Evolutionary conservation across 108 stramenopile species (phyloP).

Genomic region (Pinguiococcus pyrenoidosus): DNA sequence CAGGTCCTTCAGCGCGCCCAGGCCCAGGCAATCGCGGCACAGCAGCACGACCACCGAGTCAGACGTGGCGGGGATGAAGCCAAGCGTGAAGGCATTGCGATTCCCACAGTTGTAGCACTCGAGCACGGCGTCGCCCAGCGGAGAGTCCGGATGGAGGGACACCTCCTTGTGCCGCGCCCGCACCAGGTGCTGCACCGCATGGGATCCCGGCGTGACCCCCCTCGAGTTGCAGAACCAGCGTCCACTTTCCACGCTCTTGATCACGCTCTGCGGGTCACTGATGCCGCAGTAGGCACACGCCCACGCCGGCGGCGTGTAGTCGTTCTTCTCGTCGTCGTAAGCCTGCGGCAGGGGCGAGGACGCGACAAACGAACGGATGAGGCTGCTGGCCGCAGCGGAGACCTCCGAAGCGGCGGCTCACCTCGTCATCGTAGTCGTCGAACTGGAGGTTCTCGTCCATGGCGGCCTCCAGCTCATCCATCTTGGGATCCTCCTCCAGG

Average conservation of each 20-base stretch:
- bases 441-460: no score
- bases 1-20: conserved; percentile 62
- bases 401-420: no score
- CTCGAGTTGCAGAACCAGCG: conserved; percentile 97
- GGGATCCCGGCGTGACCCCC: conserved; percentile 62
- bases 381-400: no score
- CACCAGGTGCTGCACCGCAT: conserved; percentile 87
- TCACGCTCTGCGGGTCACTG: conserved; percentile 82
- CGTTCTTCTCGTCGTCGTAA: no score
- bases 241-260: conserved; percentile 73
- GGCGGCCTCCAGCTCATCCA: no score
- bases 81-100: conserved; percentile 88
- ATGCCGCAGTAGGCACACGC: conserved; percentile 92
- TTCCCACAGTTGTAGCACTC: conserved; percentile 96
- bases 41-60: conserved; percentile 75
- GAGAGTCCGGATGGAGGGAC: conserved; percentile 39
- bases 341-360: no score
- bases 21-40: conserved; percentile 79
- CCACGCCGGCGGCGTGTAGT: conserved; percentile 57
- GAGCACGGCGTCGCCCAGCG: conserved; percentile 79
- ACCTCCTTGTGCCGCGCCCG: conserved; percentile 27
- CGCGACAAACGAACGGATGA: no score
- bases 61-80: conserved; percentile 79
- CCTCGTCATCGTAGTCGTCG: no score
- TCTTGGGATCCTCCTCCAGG: no score